phyloP scores from a whole-genome alignment of 2,329 filamentous ascomycete genomes.

The Didymella pinodella region DNA sequence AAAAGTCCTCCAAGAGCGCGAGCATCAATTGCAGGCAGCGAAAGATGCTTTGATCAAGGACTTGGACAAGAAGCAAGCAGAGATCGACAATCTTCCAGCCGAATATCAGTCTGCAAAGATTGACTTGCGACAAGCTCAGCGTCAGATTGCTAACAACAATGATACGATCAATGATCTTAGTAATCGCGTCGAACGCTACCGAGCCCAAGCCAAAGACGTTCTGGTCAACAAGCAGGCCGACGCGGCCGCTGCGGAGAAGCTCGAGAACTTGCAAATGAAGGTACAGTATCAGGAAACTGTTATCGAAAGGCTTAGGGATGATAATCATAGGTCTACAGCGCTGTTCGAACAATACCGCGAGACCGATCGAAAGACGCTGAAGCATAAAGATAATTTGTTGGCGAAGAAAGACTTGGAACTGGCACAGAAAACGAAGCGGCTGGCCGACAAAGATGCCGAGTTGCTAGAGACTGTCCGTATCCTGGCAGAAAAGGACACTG shows the following conservation, averaged over 20 bases:
- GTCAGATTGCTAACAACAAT: slow-evolving; percentile 24
- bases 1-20: slow-evolving; percentile 25
- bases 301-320: slow-evolving; percentile 21
- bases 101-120: slow-evolving; percentile 26
- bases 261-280: slow-evolving; percentile 22
- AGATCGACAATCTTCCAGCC: slow-evolving; percentile 25
- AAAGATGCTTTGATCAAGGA: slow-evolving; percentile 19
- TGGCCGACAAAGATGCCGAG: background rate
- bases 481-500: background rate
- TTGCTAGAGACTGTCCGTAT: background rate
- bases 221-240: slow-evolving; percentile 9
- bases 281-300: slow-evolving; percentile 14
- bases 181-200: slow-evolving; percentile 25
- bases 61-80: slow-evolving; percentile 25
- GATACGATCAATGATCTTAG: slow-evolving; percentile 14
- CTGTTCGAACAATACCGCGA: slow-evolving; percentile 6
- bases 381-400: slow-evolving; percentile 4
- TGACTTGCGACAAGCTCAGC: slow-evolving; percentile 30
- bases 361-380: slow-evolving; percentile 3
- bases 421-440: background rate
- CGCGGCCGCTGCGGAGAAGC: slow-evolving; percentile 12
- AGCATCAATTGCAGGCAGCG: slow-evolving; percentile 17
- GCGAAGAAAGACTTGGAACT: slow-evolving; percentile 3
- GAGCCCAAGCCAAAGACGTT: slow-evolving; percentile 18
- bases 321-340: slow-evolving; percentile 19